phyloP scores from a whole-genome alignment of 805 yeast species.

The Lipomyces chichibuensis region DNA sequence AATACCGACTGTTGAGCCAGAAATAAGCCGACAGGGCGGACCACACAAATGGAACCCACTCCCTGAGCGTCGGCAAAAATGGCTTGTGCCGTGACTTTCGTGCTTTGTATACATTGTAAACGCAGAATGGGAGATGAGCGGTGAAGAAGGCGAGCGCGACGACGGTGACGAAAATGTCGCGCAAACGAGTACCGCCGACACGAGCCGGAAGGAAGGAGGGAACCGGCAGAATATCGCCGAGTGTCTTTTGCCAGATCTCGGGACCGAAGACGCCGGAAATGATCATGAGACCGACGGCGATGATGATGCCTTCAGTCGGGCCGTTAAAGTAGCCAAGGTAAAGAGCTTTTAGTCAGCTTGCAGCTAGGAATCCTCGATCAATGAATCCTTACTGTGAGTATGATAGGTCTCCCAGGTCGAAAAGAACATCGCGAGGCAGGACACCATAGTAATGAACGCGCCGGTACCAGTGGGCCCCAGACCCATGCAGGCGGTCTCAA shows the following conservation, averaged over 20 bases:
- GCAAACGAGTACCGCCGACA: conserved; percentile 50
- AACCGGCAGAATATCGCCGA: conserved; percentile 45
- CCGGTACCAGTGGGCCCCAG: conserved; percentile 80
- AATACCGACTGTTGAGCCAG: conserved; percentile 53
- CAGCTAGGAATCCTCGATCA: not conserved
- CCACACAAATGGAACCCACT: conserved; percentile 69
- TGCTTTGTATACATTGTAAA: conserved; percentile 51
- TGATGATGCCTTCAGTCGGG: conserved; percentile 91
- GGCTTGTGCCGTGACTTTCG: conserved; percentile 46
- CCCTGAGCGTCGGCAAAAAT: conserved; percentile 50
- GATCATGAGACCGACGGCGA: conserved; percentile 60
- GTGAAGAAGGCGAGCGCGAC: conserved; percentile 47
- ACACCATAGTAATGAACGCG: conserved; percentile 71
- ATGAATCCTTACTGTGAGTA: conserved; percentile 39
- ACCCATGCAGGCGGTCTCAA: conserved; percentile 76
- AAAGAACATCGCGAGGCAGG: conserved; percentile 55
- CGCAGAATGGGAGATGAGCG: conserved; percentile 70
- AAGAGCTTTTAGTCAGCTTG: conserved; percentile 45
- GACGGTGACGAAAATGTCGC: conserved; percentile 41
- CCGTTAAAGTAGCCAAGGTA: conserved; percentile 85
- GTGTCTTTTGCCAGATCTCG: conserved; percentile 58
- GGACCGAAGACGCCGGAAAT: conserved; percentile 74
- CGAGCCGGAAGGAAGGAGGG: conserved; percentile 42
- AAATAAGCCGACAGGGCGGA: conserved; percentile 55
- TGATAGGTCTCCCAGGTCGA: conserved; percentile 39